Percentiles rank a stretch among this genome's conserved stretches.
phyloP scores from a whole-genome alignment of 805 yeast genomes.

The Candida palmyrensis region DNA sequence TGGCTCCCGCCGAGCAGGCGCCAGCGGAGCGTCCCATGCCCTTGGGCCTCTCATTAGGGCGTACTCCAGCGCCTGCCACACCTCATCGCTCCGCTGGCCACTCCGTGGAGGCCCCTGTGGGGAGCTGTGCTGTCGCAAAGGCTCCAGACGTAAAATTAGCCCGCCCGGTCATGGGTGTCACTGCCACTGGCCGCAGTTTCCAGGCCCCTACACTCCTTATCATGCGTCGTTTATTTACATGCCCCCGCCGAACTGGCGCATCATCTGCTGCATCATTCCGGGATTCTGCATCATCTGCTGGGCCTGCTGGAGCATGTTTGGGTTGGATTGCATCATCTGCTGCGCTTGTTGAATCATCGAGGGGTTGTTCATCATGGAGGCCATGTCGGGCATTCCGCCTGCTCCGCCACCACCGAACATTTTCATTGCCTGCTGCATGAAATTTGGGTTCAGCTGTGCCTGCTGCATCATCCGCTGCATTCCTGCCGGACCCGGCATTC shows the following conservation, averaged over 20 bases:
- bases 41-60: too few relatives aligned
- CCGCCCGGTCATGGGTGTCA: too few relatives aligned
- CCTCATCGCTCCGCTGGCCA: background rate
- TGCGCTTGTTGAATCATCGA: constrained; percentile 44
- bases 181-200: too few relatives aligned
- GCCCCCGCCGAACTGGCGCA: constrained; percentile 73
- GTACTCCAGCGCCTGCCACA: too few relatives aligned
- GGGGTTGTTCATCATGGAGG: constrained; percentile 57
- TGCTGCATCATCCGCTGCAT: constrained; percentile 53
- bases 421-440: constrained; percentile 60
- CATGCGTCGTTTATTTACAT: constrained; percentile 36
- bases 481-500: constrained; percentile 29
- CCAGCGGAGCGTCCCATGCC: too few relatives aligned
- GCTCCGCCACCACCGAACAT: constrained; percentile 45
- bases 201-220: too few relatives aligned
- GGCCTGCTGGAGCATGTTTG: constrained; percentile 41
- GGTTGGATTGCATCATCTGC: constrained; percentile 42
- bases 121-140: too few relatives aligned
- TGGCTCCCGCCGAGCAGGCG: too few relatives aligned
- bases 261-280: constrained; percentile 65
- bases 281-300: constrained; percentile 48
- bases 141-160: too few relatives aligned
- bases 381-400: constrained; percentile 46
- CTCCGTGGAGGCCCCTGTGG: too few relatives aligned
- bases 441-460: constrained; percentile 44